Conservation (phyloP, 306 rosid species). For the Fagus sylvatica region DNA sequence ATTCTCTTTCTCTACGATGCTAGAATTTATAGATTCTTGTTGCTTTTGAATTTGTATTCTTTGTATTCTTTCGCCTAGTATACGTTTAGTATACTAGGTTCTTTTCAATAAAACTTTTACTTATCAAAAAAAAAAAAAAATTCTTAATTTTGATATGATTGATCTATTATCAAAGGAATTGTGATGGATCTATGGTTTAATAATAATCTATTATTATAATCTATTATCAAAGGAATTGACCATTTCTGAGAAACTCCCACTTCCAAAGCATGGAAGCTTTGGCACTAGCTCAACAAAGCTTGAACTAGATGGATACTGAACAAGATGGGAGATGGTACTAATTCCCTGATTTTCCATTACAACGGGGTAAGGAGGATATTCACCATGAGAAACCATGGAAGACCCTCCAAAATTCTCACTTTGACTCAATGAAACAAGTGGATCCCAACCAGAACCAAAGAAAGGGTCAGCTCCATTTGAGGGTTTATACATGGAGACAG, state of each 20-base stretch:
- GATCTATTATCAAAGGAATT: too few relatives aligned
- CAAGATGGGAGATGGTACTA: constrained; percentile 57
- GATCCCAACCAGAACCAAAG: constrained; percentile 85
- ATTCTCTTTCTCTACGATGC: too few relatives aligned
- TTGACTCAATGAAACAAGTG: constrained; percentile 70
- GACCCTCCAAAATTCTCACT: constrained; percentile 73
- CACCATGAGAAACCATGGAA: constrained; percentile 62
- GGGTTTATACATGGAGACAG: constrained; percentile 56
- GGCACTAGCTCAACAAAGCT: constrained; percentile 59
- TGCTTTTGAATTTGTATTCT: too few relatives aligned
- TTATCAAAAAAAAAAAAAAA: too few relatives aligned
- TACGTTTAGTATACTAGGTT: too few relatives aligned
- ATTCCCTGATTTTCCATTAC: constrained; percentile 66
- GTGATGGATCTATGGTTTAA: too few relatives aligned
- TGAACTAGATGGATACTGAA: constrained; percentile 76
- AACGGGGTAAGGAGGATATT: constrained; percentile 54
- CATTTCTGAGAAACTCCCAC: constrained; percentile 74
- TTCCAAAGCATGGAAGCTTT: constrained; percentile 66
- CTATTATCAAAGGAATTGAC: constrained; percentile 57
- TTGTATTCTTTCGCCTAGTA: too few relatives aligned
- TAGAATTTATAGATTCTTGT: too few relatives aligned
- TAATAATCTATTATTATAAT: too few relatives aligned
- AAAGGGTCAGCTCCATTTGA: constrained; percentile 62
- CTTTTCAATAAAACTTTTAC: too few relatives aligned
- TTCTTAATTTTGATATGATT: too few relatives aligned